Conservation (phyloP, 257 asterid genomes). For the Solanum sitiens region DNA sequence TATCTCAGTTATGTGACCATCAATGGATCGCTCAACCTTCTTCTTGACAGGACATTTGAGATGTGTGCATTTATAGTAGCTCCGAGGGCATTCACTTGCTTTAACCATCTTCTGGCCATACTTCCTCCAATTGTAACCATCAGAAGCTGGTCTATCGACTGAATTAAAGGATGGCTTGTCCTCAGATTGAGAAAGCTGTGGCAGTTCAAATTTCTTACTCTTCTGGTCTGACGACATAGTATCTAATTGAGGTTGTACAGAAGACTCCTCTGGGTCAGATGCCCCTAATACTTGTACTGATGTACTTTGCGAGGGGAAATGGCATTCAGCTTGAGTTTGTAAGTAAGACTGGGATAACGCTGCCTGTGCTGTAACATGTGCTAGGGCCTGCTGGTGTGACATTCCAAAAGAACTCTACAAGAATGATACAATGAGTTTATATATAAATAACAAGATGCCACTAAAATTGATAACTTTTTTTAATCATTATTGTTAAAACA, state of each 20-base stretch:
- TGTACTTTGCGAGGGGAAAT: constrained; percentile 15
- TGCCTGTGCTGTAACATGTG: constrained; percentile 98
- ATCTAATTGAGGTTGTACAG: constrained; percentile 15
- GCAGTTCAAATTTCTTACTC: constrained; percentile 21
- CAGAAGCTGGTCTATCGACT: constrained; percentile 58
- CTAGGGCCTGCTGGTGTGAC: constrained; percentile 97
- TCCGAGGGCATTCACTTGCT: constrained; percentile 82
- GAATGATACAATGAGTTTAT: neutral
- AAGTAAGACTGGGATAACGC: constrained; percentile 54
- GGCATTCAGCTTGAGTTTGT: constrained; percentile 51
- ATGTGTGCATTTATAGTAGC: constrained; percentile 85
- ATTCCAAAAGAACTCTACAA: constrained; percentile 96
- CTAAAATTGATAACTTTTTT: neutral
- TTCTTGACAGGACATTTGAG: constrained; percentile 70
- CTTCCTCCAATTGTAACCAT: constrained; percentile 98
- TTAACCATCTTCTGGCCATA: constrained; percentile 93
- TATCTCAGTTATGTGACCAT: constrained; percentile 71
- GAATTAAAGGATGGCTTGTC: constrained; percentile 17
- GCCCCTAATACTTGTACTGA: neutral
- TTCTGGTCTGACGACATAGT: constrained; percentile 16
- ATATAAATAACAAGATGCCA: neutral
- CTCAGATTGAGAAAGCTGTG: constrained; percentile 46
- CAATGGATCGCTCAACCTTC: constrained; percentile 74
- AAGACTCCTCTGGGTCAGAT: neutral
- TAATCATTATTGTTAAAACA: neutral